A percentile compares a stretch with the other conserved stretches of the same genome.
phyloP scores from a whole-genome alignment of 331 rosid species.

The Rosa hybrid region DNA sequence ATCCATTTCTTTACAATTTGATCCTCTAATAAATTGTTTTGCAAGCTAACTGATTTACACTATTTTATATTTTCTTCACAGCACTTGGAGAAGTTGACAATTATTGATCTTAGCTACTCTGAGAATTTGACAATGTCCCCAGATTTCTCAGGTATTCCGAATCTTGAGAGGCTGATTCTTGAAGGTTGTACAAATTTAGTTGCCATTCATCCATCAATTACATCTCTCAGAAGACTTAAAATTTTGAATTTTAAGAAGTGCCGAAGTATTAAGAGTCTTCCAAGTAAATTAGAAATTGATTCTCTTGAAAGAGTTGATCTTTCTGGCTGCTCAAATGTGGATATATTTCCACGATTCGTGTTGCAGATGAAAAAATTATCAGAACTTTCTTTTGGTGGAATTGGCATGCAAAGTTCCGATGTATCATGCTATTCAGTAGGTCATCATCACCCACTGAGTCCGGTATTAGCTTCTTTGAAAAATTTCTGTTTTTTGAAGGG shows the following conservation, averaged over 20 bases:
- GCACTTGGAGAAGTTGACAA: background rate
- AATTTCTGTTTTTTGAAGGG: background rate
- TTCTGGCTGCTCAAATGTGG: background rate
- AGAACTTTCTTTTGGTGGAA: background rate
- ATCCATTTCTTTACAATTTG: background rate
- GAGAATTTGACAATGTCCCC: background rate
- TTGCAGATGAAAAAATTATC: background rate
- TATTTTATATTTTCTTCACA: background rate
- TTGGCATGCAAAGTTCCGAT: background rate
- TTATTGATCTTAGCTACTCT: background rate
- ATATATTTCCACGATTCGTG: background rate
- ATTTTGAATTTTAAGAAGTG: background rate
- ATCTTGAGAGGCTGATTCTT: background rate
- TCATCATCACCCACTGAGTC: background rate
- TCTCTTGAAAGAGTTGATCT: background rate
- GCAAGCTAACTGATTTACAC: background rate
- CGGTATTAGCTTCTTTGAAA: background rate
- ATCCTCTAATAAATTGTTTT: background rate
- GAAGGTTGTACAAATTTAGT: background rate
- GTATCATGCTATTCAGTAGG: background rate
- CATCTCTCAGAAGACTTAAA: background rate
- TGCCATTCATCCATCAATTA: constrained; percentile 6
- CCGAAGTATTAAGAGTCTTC: background rate
- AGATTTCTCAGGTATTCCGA: background rate
- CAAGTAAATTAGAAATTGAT: background rate